phyloP scores from a whole-genome alignment of 495 filamentous ascomycete species.

The Xylaria scruposa region DNA sequence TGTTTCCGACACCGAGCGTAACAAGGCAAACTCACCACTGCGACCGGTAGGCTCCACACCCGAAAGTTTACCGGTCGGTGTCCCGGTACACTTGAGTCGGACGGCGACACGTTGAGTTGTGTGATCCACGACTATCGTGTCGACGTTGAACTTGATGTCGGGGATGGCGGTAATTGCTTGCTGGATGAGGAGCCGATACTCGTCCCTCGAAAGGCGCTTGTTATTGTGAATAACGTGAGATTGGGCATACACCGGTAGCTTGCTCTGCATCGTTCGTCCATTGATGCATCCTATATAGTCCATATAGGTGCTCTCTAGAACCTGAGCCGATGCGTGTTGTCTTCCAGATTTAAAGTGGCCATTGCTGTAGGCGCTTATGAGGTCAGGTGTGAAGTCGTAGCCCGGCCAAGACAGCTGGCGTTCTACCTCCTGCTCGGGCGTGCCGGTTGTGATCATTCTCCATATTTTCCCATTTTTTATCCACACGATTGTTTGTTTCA shows the following conservation, averaged over 20 bases:
- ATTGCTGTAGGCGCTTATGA: slow-evolving; percentile 25
- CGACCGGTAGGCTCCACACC: slow-evolving; percentile 33
- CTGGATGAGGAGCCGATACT: slow-evolving; percentile 40
- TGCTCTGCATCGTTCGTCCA: slow-evolving; percentile 34
- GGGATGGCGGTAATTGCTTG: slow-evolving; percentile 36
- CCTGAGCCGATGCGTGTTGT: slow-evolving; percentile 32
- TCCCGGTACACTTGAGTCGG: slow-evolving; percentile 40
- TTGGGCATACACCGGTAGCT: slow-evolving; percentile 38
- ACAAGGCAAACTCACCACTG: not conserved
- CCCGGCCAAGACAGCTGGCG: slow-evolving; percentile 25
- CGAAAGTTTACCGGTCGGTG: slow-evolving; percentile 29
- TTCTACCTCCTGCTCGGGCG: slow-evolving; percentile 27
- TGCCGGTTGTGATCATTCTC: not conserved
- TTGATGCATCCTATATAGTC: slow-evolving; percentile 43
- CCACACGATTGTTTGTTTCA: slow-evolving; percentile 32
- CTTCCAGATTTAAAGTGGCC: not conserved
- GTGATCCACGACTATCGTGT: slow-evolving; percentile 37
- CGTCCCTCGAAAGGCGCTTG: slow-evolving; percentile 28
- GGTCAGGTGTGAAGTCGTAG: slow-evolving; percentile 19
- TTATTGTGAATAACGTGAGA: slow-evolving; percentile 38
- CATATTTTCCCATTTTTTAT: slow-evolving; percentile 35
- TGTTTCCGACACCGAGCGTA: not conserved
- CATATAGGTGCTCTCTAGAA: slow-evolving; percentile 29
- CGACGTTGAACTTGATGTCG: slow-evolving; percentile 34
- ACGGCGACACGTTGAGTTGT: slow-evolving; percentile 35